phyloP scores from a whole-genome alignment of 2,329 filamentous ascomycete genomes.

The Cladobotryum protrusum region DNA sequence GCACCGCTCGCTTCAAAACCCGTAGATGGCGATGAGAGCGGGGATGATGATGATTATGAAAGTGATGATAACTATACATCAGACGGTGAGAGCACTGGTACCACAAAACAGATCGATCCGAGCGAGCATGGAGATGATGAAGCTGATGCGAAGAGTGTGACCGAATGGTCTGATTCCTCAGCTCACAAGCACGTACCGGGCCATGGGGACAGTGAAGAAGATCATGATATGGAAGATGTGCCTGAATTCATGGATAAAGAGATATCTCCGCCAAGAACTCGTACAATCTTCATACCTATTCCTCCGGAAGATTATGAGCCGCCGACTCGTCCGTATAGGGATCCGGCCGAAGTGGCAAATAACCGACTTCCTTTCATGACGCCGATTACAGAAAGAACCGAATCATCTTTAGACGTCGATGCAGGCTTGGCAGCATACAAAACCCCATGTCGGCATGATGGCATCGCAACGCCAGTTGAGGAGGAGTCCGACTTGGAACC shows the following conservation, averaged over 20 bases:
- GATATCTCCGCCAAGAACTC: conserved; percentile 41
- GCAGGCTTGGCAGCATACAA: conserved; percentile 60
- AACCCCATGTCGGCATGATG: conserved; percentile 63
- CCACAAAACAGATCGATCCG: conserved; percentile 58
- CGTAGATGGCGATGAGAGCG: conserved; percentile 35
- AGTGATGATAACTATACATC: conserved; percentile 74
- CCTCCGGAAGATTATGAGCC: conserved; percentile 83
- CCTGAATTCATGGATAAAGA: conserved; percentile 17
- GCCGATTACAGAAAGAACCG: conserved; percentile 91
- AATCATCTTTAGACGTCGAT: conserved; percentile 70
- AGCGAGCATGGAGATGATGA: conserved; percentile 43
- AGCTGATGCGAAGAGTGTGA: conserved; percentile 57
- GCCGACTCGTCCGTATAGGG: conserved; percentile 71
- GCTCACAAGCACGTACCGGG: conserved; percentile 62
- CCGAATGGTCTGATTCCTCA: conserved; percentile 86
- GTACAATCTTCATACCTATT: conserved; percentile 67
- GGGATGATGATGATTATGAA: conserved; percentile 64
- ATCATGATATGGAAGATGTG: conserved; percentile 1
- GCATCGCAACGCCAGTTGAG: conserved; percentile 18
- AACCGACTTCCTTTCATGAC: conserved; percentile 97
- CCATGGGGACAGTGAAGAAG: background rate
- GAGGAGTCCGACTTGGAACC: conserved; percentile 35
- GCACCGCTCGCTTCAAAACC: conserved; percentile 49
- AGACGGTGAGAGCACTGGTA: conserved; percentile 75
- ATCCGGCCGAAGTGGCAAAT: conserved; percentile 73